Evolutionary conservation across 768 basidiomycete genomes (phyloP), one percentile per base, ranked within the genome.

Genomic region (Amanita phalloides): DNA sequence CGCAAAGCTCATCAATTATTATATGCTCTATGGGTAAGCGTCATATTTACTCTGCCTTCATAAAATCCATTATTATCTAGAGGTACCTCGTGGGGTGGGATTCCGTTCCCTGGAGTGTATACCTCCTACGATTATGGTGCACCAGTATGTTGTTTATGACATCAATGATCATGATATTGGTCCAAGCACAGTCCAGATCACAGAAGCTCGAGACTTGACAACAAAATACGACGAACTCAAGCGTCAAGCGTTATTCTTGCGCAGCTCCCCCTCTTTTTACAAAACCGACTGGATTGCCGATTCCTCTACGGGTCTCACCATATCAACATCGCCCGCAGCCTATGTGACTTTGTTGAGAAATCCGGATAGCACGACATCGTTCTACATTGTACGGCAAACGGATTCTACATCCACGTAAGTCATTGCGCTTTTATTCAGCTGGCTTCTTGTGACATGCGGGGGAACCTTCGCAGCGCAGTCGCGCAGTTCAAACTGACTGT

Each of bases 101-200:
- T 91, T 39, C 84, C 90, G 1, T 86, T 81, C 69, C 88, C 78
- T 11, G 85, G 82, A 7, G 89, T 86, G 13, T 81, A 83, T 61
- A 81, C 77, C 2, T 88, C 86, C 23, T 92, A 92, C 51, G 90
- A 92, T 65, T 92, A 92, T 52, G 89, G 88, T 17, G 73, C 81
- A 39, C 66, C 83, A 23, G 75, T 77, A 56, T 51, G 62, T 54
- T 37, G 3, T 14, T 21, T 49, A 47, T 11, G 7, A n/a, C 3
- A 17, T 20, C 13, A 11, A 6, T 25, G 33, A 14, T 8, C 14
- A 33, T 10, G 6, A 37, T n/a, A 36, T n/a, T 44, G n/a, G n/a
- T 39, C 14, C 36, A 10, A 49, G 3, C 49, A 51, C 21, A 0
- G 25, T n/a, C 9, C 53, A 77, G 67, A 77, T 88, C 48, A 68